Conservation (phyloP, 345 rosid species). For the Ceriops tagal region DNA sequence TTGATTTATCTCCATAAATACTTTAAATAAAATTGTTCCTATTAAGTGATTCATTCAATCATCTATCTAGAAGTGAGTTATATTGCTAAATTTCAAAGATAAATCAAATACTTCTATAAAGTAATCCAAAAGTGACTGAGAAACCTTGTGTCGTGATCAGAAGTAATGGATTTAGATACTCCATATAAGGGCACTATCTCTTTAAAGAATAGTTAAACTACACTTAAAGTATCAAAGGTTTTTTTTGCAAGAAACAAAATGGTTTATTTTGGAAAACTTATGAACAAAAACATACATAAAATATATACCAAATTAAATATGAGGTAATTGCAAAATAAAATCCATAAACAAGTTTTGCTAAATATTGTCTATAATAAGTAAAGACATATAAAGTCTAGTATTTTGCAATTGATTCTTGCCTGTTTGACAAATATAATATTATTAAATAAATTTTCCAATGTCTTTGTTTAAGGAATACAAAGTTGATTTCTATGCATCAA, state of each 20-base stretch:
- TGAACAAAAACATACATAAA: not conserved
- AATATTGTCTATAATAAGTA: no score
- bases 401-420: not conserved
- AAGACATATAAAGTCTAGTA: no score
- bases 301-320: not conserved
- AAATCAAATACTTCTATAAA: no score
- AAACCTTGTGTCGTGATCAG: not conserved
- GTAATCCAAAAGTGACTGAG: not conserved
- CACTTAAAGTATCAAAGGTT: not conserved
- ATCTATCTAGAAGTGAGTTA: no score
- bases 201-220: not conserved
- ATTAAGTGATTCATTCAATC: no score
- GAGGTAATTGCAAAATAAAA: not conserved
- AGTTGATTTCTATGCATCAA: not conserved
- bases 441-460: accelerated
- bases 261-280: not conserved
- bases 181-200: not conserved
- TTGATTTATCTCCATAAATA: no score
- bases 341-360: not conserved
- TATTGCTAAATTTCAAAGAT: no score
- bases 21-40: no score
- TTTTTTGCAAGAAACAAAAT: not conserved
- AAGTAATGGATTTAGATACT: not conserved
- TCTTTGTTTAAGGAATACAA: not conserved
- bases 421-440: not conserved